Percentiles rank a stretch among this genome's conserved stretches.
phyloP scores from a whole-genome alignment of 2,329 filamentous ascomycete species.

The Cryphonectria naterciae region DNA sequence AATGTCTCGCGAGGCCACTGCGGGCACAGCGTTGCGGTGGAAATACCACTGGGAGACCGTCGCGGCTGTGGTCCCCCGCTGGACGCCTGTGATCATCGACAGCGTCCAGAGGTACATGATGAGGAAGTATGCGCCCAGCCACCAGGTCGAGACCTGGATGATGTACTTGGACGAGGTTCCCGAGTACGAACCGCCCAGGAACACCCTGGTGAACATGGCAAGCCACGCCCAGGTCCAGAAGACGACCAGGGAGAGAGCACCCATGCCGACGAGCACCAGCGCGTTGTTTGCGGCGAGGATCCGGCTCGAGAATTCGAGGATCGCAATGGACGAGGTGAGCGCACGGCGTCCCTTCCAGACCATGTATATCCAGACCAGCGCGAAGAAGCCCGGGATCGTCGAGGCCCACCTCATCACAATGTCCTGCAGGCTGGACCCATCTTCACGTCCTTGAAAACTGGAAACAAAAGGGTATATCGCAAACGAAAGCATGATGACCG shows the following conservation, averaged over 20 bases:
- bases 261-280: slow-evolving; percentile 81
- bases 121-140: slow-evolving; percentile 90
- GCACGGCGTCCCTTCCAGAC: slow-evolving; percentile 80
- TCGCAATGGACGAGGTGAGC: slow-evolving; percentile 80
- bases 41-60: slow-evolving; percentile 99
- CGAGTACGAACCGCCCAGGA: slow-evolving; percentile 86
- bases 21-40: slow-evolving; percentile 81
- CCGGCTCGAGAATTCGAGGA: slow-evolving; percentile 88
- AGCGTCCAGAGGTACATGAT: slow-evolving; percentile 96
- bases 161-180: slow-evolving; percentile 68
- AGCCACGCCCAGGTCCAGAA: slow-evolving; percentile 96
- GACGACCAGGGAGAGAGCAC: slow-evolving; percentile 74
- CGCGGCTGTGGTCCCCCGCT: slow-evolving; percentile 88
- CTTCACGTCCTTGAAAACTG: slow-evolving; percentile 78
- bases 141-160: slow-evolving; percentile 89
- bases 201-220: slow-evolving; percentile 93
- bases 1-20: slow-evolving; percentile 77
- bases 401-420: slow-evolving; percentile 86
- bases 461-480: slow-evolving; percentile 89
- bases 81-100: slow-evolving; percentile 82
- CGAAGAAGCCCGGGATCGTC: slow-evolving; percentile 73
- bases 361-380: slow-evolving; percentile 81
- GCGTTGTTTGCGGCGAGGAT: slow-evolving; percentile 86
- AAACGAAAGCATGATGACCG: slow-evolving; percentile 84
- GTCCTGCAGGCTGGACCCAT: slow-evolving; percentile 83